Base-by-base conservation (phyloP, 208 protist genomes). In the Vickermania ingenoplastis region DNA sequence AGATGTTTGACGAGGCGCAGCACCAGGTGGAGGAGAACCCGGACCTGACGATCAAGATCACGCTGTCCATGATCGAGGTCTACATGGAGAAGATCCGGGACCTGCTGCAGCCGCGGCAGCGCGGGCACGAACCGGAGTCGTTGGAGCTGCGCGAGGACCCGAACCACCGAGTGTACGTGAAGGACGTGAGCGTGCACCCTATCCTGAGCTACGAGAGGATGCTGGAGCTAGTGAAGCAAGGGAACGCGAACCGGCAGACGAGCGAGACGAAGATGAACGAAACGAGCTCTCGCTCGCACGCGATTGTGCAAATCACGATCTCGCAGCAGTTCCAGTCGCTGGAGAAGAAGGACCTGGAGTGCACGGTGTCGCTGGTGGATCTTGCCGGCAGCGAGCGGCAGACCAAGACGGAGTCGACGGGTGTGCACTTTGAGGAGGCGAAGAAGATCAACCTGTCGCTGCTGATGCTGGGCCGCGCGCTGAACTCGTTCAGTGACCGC, bases 361-460 rank as follows among this genome's bases (percentile, higher is more conserved):
- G n/a, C n/a, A n/a, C n/a, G n/a, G n/a, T n/a, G n/a, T n/a, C n/a
- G n/a, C n/a, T n/a, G n/a, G n/a, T n/a, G n/a, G 88, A 95, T 65
- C 66, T 95, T 1, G 88, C 88, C 29, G 86, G 86, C 23, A 81
- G 67, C 23, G 87, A 94, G 65, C 51, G 87, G 7, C 53, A 87
- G 31, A 81, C 69, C 60, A 86, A 87, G 68, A 87, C 89, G 27
- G 80, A 89, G 61, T 83, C 86, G 17, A 75, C 53, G 48, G 89
- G 89, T 24, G 61, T 82, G 53, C 70, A 78, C 23, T 86, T 96
- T 53, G 83, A 92, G 67, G 86, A 96, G 71, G 84, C 83, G 17
- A 92, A 92, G 54, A 86, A 92, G 73, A 96, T 96, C 63, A 94
- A 94, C 69, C 75, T 83, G 31, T 88, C 81, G 28, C 72, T 95